These are phyloP conservation scores for Fusarium nisikadoi DNA, from an alignment of 2,329 filamentous ascomycete species.

Conservation along the genomic window DNA sequence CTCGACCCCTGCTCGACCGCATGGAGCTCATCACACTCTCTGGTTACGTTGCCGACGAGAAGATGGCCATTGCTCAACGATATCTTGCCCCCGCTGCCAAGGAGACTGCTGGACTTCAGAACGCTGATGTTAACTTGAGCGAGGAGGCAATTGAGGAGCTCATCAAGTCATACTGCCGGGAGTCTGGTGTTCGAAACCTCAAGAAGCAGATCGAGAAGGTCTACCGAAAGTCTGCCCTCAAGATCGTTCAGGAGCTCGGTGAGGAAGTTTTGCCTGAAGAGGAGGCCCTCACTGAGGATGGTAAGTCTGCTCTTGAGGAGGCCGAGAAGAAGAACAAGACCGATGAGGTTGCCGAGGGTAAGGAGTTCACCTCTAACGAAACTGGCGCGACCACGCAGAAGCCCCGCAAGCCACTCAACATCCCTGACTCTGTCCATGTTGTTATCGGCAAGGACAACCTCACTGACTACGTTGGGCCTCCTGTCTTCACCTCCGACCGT, in stretches of 20 bases:
- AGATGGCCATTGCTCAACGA: conserved; percentile 95
- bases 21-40: conserved; percentile 98
- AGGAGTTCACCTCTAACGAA: conserved; percentile 49
- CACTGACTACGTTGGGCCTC: conserved; percentile 96
- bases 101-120: conserved; percentile 88
- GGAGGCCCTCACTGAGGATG: conserved; percentile 84
- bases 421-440: conserved; percentile 89
- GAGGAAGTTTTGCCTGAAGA: conserved; percentile 85
- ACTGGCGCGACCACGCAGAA: conserved; percentile 62
- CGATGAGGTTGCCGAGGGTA: conserved; percentile 61
- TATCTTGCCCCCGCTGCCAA: conserved; percentile 96
- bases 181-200: conserved; percentile 95
- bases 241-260: conserved; percentile 94
- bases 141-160: conserved; percentile 93
- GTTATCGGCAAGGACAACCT: conserved; percentile 88
- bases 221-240: conserved; percentile 94
- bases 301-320: conserved; percentile 79
- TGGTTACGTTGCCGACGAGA: conserved; percentile 97
- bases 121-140: conserved; percentile 88
- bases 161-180: conserved; percentile 98
- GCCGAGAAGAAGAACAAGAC: conserved; percentile 78
- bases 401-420: conserved; percentile 80
- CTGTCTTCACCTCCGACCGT: conserved; percentile 93
- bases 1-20: conserved; percentile 88
- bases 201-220: conserved; percentile 99